phyloP scores from a whole-genome alignment of 371 early-diverging fungal genomes.

The Rhizopus sp. region DNA sequence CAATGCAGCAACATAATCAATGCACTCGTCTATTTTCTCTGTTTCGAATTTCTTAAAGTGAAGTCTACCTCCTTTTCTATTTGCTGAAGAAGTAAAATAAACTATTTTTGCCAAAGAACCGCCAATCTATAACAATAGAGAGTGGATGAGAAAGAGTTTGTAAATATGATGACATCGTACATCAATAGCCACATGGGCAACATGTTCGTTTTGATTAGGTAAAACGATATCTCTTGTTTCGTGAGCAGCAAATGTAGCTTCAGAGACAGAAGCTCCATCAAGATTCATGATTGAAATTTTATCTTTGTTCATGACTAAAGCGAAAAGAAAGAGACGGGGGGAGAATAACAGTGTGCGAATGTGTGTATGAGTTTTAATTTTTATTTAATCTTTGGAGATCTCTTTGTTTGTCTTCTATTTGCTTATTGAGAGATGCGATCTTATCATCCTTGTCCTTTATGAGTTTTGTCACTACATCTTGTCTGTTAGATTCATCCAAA shows the following conservation, averaged over 20 bases:
- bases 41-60: slow-evolving; percentile 96
- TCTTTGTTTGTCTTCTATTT: background rate
- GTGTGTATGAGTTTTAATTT: background rate
- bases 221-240: slow-evolving; percentile 81
- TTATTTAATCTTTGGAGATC: background rate
- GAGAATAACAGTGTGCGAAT: background rate
- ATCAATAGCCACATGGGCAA: slow-evolving; percentile 92
- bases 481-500: no score
- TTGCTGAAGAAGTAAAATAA: slow-evolving; percentile 70
- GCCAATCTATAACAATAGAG: slow-evolving; percentile 64
- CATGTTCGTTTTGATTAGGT: slow-evolving; percentile 85
- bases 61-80: slow-evolving; percentile 79
- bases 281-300: slow-evolving; percentile 57
- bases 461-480: background rate
- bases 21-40: slow-evolving; percentile 85
- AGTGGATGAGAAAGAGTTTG: background rate
- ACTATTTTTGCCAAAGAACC: slow-evolving; percentile 95
- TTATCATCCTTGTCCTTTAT: background rate
- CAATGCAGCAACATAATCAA: slow-evolving; percentile 78
- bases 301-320: slow-evolving; percentile 8
- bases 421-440: background rate
- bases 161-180: slow-evolving; percentile 35
- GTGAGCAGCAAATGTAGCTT: slow-evolving; percentile 55
- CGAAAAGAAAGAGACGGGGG: background rate
- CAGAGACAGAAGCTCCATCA: slow-evolving; percentile 68